A percentile compares a stretch with the other conserved stretches of the same genome.
These are phyloP conservation scores for Phlebiopsis gigantea DNA, from an alignment of 768 basidiomycete genomes.

Conservation along the genomic window DNA sequence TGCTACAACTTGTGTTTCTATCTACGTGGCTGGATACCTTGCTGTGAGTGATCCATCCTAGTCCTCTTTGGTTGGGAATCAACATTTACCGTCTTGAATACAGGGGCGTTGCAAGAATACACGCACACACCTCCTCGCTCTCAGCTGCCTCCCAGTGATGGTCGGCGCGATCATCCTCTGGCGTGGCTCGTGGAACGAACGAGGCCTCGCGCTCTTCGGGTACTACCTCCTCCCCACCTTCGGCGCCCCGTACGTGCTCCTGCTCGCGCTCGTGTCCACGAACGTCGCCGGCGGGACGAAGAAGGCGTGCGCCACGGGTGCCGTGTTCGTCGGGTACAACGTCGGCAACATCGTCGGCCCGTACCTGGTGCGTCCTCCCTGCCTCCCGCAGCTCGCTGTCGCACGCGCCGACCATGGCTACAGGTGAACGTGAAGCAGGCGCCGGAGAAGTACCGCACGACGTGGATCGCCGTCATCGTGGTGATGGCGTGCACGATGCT, in stretches of 20 bases:
- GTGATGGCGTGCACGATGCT: slow-evolving; percentile 11
- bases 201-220: slow-evolving; percentile 7
- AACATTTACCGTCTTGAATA: too few species aligned
- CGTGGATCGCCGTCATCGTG: slow-evolving; percentile 9
- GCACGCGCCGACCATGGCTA: neutral
- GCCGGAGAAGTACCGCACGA: slow-evolving; percentile 9
- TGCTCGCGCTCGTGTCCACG: slow-evolving; percentile 3
- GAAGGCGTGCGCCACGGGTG: slow-evolving; percentile 11
- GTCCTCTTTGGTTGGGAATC: neutral
- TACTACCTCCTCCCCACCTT: slow-evolving; percentile 12
- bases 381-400: neutral
- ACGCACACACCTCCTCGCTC: neutral
- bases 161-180: slow-evolving; percentile 11
- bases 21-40: slow-evolving; percentile 7
- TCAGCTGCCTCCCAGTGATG: slow-evolving; percentile 9
- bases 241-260: slow-evolving; percentile 10
- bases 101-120: slow-evolving; percentile 8
- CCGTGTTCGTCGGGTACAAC: slow-evolving; percentile 11
- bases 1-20: slow-evolving; percentile 7
- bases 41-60: neutral
- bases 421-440: slow-evolving; percentile 11
- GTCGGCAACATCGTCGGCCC: slow-evolving; percentile 12
- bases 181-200: slow-evolving; percentile 9
- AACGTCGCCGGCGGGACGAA: slow-evolving; percentile 11
- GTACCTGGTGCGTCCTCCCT: neutral